phyloP scores from a whole-genome alignment of 202 grass and related monocot genomes.

The Sporobolus alterniflorus region DNA sequence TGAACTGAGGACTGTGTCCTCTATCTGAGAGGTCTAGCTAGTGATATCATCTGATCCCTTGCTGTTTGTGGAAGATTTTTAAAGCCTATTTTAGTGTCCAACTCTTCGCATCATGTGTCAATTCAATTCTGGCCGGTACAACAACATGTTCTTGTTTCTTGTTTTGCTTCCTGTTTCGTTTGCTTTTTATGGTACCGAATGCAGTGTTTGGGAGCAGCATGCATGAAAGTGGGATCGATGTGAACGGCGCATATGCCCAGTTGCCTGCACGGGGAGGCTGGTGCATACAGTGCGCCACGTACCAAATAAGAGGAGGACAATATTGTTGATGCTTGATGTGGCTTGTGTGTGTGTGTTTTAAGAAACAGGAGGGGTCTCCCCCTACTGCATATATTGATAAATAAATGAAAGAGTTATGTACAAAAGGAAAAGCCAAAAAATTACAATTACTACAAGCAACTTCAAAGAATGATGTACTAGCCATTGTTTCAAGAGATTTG shows the following conservation, averaged over 20 bases:
- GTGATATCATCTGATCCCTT: constrained; percentile 45
- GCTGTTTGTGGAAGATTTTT: constrained; percentile 46
- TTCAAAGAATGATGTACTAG: no score
- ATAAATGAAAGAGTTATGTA: no score
- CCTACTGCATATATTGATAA: no score
- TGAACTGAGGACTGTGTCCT: constrained; percentile 7
- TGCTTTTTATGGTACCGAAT: constrained; percentile 50
- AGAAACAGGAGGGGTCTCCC: no score
- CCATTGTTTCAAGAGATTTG: no score
- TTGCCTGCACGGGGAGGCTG: constrained; percentile 6
- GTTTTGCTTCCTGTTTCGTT: constrained; percentile 55
- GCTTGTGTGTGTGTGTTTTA: constrained; percentile 17
- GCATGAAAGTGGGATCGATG: constrained; percentile 42
- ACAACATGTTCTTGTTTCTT: constrained; percentile 44
- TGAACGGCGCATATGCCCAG: constrained; percentile 49
- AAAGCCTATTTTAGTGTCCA: constrained; percentile 8
- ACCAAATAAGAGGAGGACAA: constrained; percentile 33
- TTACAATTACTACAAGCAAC: no score
- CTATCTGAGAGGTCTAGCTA: constrained; percentile 13
- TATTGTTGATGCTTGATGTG: constrained; percentile 16
- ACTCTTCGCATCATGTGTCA: constrained; percentile 43
- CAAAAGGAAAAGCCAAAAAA: no score
- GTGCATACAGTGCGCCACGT: constrained; percentile 36
- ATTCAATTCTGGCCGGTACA: constrained; percentile 29
- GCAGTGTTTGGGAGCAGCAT: constrained; percentile 10